phyloP scores from a whole-genome alignment of 768 basidiomycete genomes.

The Lactarius trivialis region DNA sequence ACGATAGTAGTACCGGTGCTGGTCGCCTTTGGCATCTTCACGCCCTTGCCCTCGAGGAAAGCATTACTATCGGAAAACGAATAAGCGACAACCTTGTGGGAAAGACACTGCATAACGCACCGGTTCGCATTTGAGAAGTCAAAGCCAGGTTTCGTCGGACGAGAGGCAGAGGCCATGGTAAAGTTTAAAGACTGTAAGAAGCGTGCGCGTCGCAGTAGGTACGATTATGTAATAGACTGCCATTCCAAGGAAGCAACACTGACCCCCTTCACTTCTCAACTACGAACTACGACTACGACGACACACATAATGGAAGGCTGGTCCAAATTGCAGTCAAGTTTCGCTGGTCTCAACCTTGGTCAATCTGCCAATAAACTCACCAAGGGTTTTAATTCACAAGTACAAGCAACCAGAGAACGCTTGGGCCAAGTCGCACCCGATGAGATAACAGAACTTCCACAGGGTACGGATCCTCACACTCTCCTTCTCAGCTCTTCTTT shows the following conservation, averaged over 20 bases:
- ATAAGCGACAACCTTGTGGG: background rate
- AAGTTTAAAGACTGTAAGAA: background rate
- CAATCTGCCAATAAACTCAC: conserved; percentile 70
- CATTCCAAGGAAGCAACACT: background rate
- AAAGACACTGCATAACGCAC: conserved; percentile 48
- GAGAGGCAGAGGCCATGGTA: conserved; percentile 41
- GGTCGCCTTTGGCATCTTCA: conserved; percentile 75
- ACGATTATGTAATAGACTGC: conserved; percentile 7
- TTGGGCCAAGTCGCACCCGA: conserved; percentile 84
- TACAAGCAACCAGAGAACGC: conserved; percentile 82
- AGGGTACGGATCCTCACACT: conserved; percentile 42
- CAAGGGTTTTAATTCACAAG: conserved; percentile 74
- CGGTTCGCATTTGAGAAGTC: conserved; percentile 72
- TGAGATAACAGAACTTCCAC: conserved; percentile 91
- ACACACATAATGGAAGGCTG: conserved; percentile 43
- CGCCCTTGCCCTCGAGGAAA: conserved; percentile 62
- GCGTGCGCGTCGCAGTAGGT: conserved; percentile 16
- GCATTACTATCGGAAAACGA: conserved; percentile 46
- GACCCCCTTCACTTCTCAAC: no score
- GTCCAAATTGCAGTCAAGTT: conserved; percentile 58
- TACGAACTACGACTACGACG: conserved; percentile 11
- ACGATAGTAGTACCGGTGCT: conserved; percentile 98
- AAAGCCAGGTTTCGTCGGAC: conserved; percentile 51
- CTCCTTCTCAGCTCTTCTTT: background rate
- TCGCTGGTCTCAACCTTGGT: conserved; percentile 61